Base-by-base conservation (phyloP, 192 early-diverging fungal genomes). In the Umbelopsis vinacea region DNA sequence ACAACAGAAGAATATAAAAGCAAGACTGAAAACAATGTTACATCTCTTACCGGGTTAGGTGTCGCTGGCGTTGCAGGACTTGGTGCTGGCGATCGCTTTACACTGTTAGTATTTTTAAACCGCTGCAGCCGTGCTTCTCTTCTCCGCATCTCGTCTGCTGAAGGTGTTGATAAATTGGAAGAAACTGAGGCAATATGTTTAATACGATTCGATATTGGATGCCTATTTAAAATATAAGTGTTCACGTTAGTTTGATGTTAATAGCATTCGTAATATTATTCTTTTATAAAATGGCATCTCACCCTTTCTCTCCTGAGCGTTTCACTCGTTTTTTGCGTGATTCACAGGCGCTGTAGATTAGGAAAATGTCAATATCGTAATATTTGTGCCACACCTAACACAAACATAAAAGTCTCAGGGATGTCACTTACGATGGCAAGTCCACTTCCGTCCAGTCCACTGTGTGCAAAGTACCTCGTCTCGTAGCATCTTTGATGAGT, bases 381-480 rank as follows among this genome's bases (percentile, higher is more conserved):
- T 0, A 17, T 38, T 14, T 37, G 19, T 43, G 11, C 8, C 40
- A 63, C 57, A 19, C 0, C 0, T 6, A 14, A 4, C 7, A 4
- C 0, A 14, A 19, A 2, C 11, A 3, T 37, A 33, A 33, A 33
- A 26, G 15, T 12, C 3, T 3, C 35, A 63, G 26, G 1, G 46
- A 15, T 6, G 7, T 17, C 48, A 19, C 71, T 72, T 79, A 92
- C 91, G 71, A 73, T 68, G 93, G 92, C 29, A 95, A 73, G 0
- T 74, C 73, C 84, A 90, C 86, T n/a, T 84, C 77, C 4, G 87
- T 83, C 93, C 93, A 95, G 71, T 93, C 88, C 2, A 87, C 86
- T 0, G 75, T 77, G 69, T 76, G 81, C 22, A 93, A 46, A 29
- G 72, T 82, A 19, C 79, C 77, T 22, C 79, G 71, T 7, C 37